Percentiles rank a stretch among this genome's conserved stretches.
Conservation (phyloP, 2,329 filamentous ascomycete species). For the Stromatinia cepivora region DNA sequence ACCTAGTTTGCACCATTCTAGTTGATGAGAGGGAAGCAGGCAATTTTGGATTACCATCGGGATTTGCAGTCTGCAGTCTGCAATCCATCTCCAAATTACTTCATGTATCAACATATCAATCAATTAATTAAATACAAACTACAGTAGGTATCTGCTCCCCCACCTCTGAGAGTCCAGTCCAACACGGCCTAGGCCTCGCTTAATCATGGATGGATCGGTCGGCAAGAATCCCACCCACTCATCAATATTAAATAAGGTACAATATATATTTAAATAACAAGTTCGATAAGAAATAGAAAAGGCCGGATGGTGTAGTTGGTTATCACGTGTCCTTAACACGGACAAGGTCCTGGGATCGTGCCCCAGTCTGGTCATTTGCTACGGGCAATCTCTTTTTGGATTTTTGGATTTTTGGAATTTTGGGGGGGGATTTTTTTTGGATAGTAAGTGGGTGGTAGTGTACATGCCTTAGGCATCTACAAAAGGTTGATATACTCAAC, state of each 20-base stretch:
- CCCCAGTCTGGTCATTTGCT: conserved; percentile 5
- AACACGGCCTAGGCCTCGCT: too few relatives aligned
- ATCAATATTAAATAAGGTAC: too few relatives aligned
- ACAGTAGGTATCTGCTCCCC: neutral
- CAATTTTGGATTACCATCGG: neutral
- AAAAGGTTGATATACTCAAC: too few relatives aligned
- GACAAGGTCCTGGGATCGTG: conserved; percentile 18
- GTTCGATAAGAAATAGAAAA: fast-evolving
- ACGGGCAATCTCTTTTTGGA: neutral
- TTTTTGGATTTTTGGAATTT: neutral
- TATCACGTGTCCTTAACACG: conserved; percentile 22
- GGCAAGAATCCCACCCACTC: too few relatives aligned
- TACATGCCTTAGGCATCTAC: too few relatives aligned
- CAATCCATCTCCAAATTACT: neutral
- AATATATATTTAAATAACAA: fast-evolving
- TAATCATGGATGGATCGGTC: too few relatives aligned
- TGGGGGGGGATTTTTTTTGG: neutral
- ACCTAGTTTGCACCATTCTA: neutral
- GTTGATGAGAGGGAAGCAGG: neutral
- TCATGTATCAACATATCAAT: too few relatives aligned
- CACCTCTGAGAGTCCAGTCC: too few relatives aligned
- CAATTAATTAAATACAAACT: too few relatives aligned
- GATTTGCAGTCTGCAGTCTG: neutral
- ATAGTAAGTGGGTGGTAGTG: too few relatives aligned
- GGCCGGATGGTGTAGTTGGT: conserved; percentile 20